These are phyloP conservation scores for Boletus tylopilopsis DNA, from an alignment of 768 basidiomycete species.

Conservation along the genomic window DNA sequence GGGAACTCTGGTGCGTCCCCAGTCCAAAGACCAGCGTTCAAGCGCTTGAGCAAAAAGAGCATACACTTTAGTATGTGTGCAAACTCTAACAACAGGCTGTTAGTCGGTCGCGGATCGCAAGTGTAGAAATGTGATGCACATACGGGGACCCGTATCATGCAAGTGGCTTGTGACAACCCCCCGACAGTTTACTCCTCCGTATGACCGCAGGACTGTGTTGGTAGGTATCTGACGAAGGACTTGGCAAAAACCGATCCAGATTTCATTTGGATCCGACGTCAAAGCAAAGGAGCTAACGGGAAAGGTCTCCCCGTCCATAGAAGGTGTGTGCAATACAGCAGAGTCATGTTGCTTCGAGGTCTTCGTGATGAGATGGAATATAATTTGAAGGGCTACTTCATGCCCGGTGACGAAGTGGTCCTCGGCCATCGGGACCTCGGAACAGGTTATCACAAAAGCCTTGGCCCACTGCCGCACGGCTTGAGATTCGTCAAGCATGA, in stretches of 20 bases:
- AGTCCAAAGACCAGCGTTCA: constrained; percentile 60
- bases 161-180: constrained; percentile 59
- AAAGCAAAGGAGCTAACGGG: constrained; percentile 24
- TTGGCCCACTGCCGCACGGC: constrained; percentile 60
- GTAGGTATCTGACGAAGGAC: constrained; percentile 55
- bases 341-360: neutral
- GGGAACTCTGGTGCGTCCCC: constrained; percentile 71
- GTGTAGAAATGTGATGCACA: constrained; percentile 31
- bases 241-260: constrained; percentile 50
- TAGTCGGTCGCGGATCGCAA: neutral
- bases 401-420: constrained; percentile 50
- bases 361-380: constrained; percentile 29
- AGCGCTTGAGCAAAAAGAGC: constrained; percentile 54
- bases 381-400: constrained; percentile 39
- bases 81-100: constrained; percentile 47
- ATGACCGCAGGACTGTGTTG: constrained; percentile 34
- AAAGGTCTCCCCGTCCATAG: constrained; percentile 4
- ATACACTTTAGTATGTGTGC: constrained; percentile 54
- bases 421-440: constrained; percentile 42
- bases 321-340: neutral
- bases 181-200: constrained; percentile 41
- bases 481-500: constrained; percentile 48
- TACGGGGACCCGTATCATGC: constrained; percentile 57
- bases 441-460: constrained; percentile 39
- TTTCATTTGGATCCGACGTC: constrained; percentile 36